Evolutionary conservation across 441 rosid species (phyloP).

Genomic region (Monsonia emarginata): DNA sequence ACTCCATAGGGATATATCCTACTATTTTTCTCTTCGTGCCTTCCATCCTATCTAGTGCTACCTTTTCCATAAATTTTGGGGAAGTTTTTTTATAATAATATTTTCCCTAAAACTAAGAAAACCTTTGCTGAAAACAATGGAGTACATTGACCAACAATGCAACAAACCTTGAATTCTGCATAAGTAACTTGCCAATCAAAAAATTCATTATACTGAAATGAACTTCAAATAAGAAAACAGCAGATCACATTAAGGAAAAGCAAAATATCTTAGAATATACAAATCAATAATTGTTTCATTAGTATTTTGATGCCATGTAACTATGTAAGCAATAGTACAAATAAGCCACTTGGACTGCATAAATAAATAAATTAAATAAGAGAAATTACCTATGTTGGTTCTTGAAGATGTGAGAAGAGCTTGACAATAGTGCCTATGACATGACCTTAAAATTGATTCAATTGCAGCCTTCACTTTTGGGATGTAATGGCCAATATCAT

Average conservation of each 20-base stretch:
- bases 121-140: background rate
- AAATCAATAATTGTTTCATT: conserved; percentile 4
- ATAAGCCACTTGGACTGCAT: conserved; percentile 10
- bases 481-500: conserved; percentile 82
- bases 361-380: background rate
- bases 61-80: too few species aligned
- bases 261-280: background rate
- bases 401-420: conserved; percentile 91
- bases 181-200: background rate
- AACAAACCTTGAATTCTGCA: background rate
- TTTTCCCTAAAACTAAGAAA: background rate
- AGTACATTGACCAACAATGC: background rate
- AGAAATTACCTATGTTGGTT: conserved; percentile 63
- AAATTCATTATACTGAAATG: background rate
- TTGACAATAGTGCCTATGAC: conserved; percentile 72
- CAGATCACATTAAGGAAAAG: conserved; percentile 3
- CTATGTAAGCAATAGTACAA: conserved; percentile 2
- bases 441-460: conserved; percentile 84
- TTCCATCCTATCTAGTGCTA: too few species aligned
- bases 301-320: conserved; percentile 4
- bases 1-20: too few species aligned
- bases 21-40: too few species aligned
- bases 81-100: too few species aligned
- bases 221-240: too few species aligned
- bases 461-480: conserved; percentile 99